Evolutionary conservation across 352 stramenopile genomes (phyloP), one percentile per base, ranked within the genome.

Genomic region (Pythium apleroticum): DNA sequence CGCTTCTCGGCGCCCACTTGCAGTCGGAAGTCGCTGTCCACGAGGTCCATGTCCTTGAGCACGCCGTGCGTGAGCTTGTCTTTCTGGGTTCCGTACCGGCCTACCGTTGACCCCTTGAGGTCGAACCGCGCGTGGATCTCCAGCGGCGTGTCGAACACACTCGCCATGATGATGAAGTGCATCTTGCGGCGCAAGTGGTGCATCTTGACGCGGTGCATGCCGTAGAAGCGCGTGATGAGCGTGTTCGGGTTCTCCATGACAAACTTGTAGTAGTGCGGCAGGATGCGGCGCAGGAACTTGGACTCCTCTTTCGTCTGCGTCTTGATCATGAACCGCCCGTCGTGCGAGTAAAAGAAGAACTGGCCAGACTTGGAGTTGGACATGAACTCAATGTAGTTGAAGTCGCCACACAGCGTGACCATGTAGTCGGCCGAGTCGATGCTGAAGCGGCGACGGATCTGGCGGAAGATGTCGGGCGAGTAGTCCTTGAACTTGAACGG

Each of bases 261-360:
- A 68, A 99, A 97, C 63, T 97, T 92, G 83, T 99, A 99, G 73
- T 99, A 99, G 64, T 99, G 89, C 7, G 97, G 96, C 31, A 99
- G 67, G 67, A 99, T 98, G 61, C 97, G 86, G 9, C 95, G 86
- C 56, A 99, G 84, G 67, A 99, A 99, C 75, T 98, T 99, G 56
- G 88, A 98, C 81, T 99, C 97, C n/a, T 96, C 92, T 72, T 98
- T 98, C 7, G 95, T 99, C 82, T 98, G 97, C 15, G 97, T 99
- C 82, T 99, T 99, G 78, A 99, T 99, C 91, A 99, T 99, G 75
- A 98, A 99, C 35, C 79, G 72, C 1, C 85, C 83, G 78, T 99
- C 97, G 74, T 98, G 93, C 10, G 96, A 98, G 69, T 99, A 99
- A 74, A 99, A 99, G 81, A 99, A 99, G 77, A 99, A 99, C 68